Conservation (phyloP, 2,329 filamentous ascomycete genomes). For the Diaporthe batatas region DNA sequence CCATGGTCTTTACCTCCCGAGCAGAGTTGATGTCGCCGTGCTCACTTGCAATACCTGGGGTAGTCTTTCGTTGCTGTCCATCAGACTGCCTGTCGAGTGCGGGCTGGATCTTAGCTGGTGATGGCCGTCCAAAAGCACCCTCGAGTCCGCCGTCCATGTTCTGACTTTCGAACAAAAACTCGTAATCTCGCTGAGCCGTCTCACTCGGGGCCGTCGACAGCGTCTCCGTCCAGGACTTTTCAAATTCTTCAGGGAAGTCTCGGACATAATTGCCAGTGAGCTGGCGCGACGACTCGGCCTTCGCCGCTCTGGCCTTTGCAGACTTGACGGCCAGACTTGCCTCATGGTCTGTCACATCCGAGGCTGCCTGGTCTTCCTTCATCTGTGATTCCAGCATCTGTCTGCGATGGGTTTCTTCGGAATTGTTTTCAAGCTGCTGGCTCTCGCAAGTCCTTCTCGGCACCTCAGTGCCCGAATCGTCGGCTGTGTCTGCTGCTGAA, state of each 20-base stretch:
- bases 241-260: conserved; percentile 67
- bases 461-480: conserved; percentile 49
- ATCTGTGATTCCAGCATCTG: conserved; percentile 50
- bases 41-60: conserved; percentile 46
- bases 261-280: conserved; percentile 63
- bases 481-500: conserved; percentile 43
- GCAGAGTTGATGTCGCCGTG: conserved; percentile 60
- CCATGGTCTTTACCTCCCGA: conserved; percentile 63
- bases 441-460: conserved; percentile 41
- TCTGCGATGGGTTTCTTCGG: conserved; percentile 37
- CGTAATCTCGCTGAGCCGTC: conserved; percentile 28
- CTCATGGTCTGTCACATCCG: conserved; percentile 49
- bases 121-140: conserved; percentile 28
- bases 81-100: conserved; percentile 46
- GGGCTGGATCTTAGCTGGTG: conserved; percentile 44
- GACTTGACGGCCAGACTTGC: conserved; percentile 46
- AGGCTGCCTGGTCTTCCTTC: conserved; percentile 48
- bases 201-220: conserved; percentile 28
- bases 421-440: not conserved
- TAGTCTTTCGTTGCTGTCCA: conserved; percentile 43
- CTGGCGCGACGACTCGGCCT: conserved; percentile 36
- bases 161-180: conserved; percentile 2
- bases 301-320: conserved; percentile 30
- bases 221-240: conserved; percentile 55
- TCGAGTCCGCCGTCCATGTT: conserved; percentile 40